Conservation (phyloP, 805 yeast species). For the Barnettozyma populi region DNA sequence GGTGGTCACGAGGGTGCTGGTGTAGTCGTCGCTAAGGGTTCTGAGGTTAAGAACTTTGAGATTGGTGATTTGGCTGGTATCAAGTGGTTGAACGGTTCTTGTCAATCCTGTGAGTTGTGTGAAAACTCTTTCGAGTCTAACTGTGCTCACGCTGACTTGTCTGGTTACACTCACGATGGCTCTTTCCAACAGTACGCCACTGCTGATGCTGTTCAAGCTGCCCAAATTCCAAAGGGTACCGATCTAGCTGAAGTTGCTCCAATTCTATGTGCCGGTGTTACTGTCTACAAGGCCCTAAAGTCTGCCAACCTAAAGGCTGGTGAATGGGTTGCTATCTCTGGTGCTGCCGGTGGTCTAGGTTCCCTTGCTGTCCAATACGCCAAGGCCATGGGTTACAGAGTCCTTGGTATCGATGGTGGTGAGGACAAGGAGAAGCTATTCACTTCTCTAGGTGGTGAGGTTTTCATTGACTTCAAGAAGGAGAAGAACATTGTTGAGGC, state of each 20-base stretch:
- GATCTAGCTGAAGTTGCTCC: slow-evolving; percentile 58
- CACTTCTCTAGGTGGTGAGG: slow-evolving; percentile 60
- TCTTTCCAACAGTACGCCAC: slow-evolving; percentile 66
- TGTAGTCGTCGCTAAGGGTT: slow-evolving; percentile 60
- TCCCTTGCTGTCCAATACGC: slow-evolving; percentile 75
- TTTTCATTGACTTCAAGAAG: slow-evolving; percentile 51
- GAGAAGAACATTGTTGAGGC: slow-evolving; percentile 47
- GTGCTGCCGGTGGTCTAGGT: slow-evolving; percentile 84
- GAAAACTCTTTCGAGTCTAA: slow-evolving; percentile 55
- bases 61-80: slow-evolving; percentile 65
- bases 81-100: slow-evolving; percentile 68
- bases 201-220: slow-evolving; percentile 62
- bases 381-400: slow-evolving; percentile 70
- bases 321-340: slow-evolving; percentile 70
- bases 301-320: slow-evolving; percentile 55
- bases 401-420: slow-evolving; percentile 73
- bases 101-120: slow-evolving; percentile 63
- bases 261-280: slow-evolving; percentile 37
- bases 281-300: slow-evolving; percentile 65
- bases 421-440: slow-evolving; percentile 55
- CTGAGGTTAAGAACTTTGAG: slow-evolving; percentile 53
- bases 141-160: slow-evolving; percentile 64
- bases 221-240: slow-evolving; percentile 53
- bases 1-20: slow-evolving; percentile 80
- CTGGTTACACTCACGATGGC: slow-evolving; percentile 42